Evolutionary conservation across 129 eudicot genomes (phyloP), one percentile per base, ranked within the genome.

Genomic region (Arctium lappa): DNA sequence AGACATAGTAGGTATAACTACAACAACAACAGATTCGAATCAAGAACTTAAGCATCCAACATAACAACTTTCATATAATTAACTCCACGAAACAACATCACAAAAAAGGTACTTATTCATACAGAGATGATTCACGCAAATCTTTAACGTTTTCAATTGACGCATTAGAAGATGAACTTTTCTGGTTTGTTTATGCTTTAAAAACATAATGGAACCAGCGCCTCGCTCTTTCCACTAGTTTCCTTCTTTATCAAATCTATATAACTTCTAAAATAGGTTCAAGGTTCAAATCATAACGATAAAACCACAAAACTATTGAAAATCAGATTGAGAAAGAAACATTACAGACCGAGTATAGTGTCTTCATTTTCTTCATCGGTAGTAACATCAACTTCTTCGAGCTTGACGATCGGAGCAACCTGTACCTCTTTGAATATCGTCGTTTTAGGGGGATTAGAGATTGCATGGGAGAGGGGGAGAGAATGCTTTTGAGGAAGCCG

Each of bases 301-400:
- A 39, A 22, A 31, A 73, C 42, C 0, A 6, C 1, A 53, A 78
- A 82, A 78, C 36, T 48, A 37, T 0, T 2, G 18, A 10, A 18
- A 22, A 75, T 12, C 50, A 87, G 85, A 84, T 80, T 85, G 44
- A 40, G 62, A 60, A 34, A 0, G 38, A 36, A 74, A 63, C 0
- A 2, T 46, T 88, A 92, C 97, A 90, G 92, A 90, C 90, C 97
- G 72, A 92, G 94, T 30, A 90, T 79, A 36, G 92, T 90, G 39
- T 88, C 91, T 86, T 92, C 97, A 6, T 92, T 84, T 73, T 92
- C 97, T 86, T 92, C 97, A 10, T 94, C 97, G n/a, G 97, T 92
- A 46, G 91, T 88, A 29, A 92, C 92, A 27, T 92, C 89, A 15
- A 92, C 91, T 84, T 92, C 97, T 84, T 92, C 97, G 60, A 92